phyloP scores from a whole-genome alignment of 108 stramenopile species.

The Seminavis robusta region DNA sequence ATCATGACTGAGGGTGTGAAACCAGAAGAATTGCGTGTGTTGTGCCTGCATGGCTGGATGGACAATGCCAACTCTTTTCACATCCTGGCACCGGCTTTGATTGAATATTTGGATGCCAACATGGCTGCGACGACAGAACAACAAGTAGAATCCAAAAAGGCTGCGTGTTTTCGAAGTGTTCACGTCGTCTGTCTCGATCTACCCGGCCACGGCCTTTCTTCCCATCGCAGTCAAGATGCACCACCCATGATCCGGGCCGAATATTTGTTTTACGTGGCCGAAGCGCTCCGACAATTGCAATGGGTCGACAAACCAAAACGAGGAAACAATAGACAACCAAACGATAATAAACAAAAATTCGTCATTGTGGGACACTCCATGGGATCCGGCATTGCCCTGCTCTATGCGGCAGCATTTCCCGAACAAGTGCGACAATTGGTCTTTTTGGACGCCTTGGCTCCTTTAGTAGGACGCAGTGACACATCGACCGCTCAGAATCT shows the following conservation, averaged over 20 bases:
- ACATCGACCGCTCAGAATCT: constrained; percentile 46
- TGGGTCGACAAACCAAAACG: constrained; percentile 3
- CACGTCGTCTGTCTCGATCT: constrained; percentile 28
- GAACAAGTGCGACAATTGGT: constrained; percentile 46
- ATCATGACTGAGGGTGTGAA: neutral
- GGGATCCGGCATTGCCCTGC: constrained; percentile 57
- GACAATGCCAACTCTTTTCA: constrained; percentile 79
- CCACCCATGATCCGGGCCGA: constrained; percentile 26
- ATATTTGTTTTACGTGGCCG: constrained; percentile 29
- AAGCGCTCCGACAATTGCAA: constrained; percentile 21
- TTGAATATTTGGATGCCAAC: constrained; percentile 4
- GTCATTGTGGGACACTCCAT: constrained; percentile 74
- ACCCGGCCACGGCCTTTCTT: constrained; percentile 41
- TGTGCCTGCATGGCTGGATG: constrained; percentile 78
- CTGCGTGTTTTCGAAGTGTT: too few species aligned
- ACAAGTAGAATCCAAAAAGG: too few species aligned
- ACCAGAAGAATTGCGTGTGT: constrained; percentile 5
- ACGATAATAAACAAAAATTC: constrained; percentile 14
- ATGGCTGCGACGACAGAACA: too few species aligned
- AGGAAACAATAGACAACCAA: too few species aligned
- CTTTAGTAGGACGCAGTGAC: constrained; percentile 31
- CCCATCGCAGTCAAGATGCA: constrained; percentile 41
- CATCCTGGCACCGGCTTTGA: constrained; percentile 49
- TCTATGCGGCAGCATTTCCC: constrained; percentile 70
- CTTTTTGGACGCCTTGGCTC: constrained; percentile 68